Base-by-base conservation (phyloP, 2,329 filamentous ascomycete genomes). In the Phyllosticta paracitricarpa region DNA sequence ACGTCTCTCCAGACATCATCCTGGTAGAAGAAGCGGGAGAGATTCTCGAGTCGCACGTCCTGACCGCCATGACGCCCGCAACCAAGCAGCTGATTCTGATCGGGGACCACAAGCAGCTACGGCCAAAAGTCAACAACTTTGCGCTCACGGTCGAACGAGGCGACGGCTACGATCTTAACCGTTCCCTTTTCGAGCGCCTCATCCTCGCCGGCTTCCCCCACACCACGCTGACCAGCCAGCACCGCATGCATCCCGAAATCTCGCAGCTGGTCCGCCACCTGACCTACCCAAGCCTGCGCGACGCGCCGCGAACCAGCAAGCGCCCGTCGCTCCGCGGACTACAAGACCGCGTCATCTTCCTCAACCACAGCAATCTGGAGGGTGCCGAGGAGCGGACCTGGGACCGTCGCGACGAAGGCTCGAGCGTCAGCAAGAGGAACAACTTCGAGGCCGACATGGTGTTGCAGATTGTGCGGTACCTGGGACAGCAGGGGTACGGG, bases 21-120 rank as follows among this genome's bases (percentile, higher is more conserved):
- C 68, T 91, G 0, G 82, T 89, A 0, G 88, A 91, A 69, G 88
- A 91, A 70, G 88, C 87, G 0, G 88, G 86, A 1, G 87, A 91
- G 64, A 88, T 91, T 3, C 75, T 89, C 0, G 88, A 91, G 69
- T 78, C 79, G 1, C 87, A 90, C 65, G 76, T 88, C 1, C 70
- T 90, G 0, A 82, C 87, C 0, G 81, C 87, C 0, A 66, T 90
- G 61, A 75, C 77, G 0, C 69, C 79, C 0, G 71, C 78, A 0
- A 82, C 82, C 0, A 80, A 87, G 63, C 85, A 90, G 51, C 68
- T 89, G 1, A 79, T 90, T 0, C 70, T 89, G 2, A 90, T 91
- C 10, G 88, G 88, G 0, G 88, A 91, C 59, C 87, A 91, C 68
- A 82, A 87, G 61, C 88, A 91, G 64, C 78, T 91, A 0, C 82